Evolutionary conservation across 768 basidiomycete genomes (phyloP), one percentile per base, ranked within the genome.

Genomic region (Naganishia randhawae): DNA sequence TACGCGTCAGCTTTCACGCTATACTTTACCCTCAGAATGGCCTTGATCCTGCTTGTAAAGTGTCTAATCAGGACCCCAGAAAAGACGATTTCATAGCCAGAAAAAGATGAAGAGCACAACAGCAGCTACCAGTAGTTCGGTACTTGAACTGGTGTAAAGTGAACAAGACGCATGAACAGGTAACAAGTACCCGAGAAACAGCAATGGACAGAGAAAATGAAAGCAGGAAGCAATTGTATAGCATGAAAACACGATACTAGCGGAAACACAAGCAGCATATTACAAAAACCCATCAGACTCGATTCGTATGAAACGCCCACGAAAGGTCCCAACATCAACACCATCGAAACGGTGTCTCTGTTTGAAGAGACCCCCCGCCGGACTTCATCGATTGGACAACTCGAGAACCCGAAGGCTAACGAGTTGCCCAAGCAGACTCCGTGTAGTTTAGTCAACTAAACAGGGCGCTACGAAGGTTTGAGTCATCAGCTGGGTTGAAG

Each of bases 401-500:
- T 29, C 31, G 50, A 50, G n/a, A 29, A 27, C 67, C 57, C 48
- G 55, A 52, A 50, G 37, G 67, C 57, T 39, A 61, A 61, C 16
- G 32, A 25, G 19, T 19, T 25, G 39, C 25, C 37, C 57, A 61
- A 61, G 57, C 57, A 61, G 57, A 61, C 67, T 63, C 67, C 67
- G 55, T 62, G 67, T 51, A 63, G 57, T 55, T 68, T 53, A 57
- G 55, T 61, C 27, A 19, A 31, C 57, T 61, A 61, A 61, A 61
- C 57, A 61, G 57, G 57, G 57, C 57, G 57, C 67, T 50, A 42
- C 67, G 69, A 67, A 66, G 45, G 69, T 66, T 70, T 70, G 37
- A 25, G 69, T 70, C 69, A 70, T 70, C 69, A 66, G 55, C 69
- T 70, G 65, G 69, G 65, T 67, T 65, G 33, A 70, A 70, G 69